Base-by-base conservation (phyloP, 148 eudicot genomes). In the Rhododendron henanense region DNA sequence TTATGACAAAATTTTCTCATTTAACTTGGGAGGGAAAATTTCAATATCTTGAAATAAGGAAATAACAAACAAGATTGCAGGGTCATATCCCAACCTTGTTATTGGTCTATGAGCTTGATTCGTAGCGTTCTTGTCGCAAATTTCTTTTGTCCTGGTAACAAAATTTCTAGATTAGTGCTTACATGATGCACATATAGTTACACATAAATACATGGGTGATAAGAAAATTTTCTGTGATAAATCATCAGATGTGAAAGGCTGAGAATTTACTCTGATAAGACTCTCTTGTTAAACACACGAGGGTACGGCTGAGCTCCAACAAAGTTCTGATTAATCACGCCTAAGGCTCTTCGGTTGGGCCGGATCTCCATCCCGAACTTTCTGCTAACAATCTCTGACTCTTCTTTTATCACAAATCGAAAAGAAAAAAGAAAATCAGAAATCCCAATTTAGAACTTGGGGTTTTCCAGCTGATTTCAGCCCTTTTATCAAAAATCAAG, bases 301-400 rank as follows among this genome's bases (percentile, higher is more conserved):
- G 91, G 90, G 65, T 88, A 88, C 28, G 86, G 81, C 39, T 89
- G 90, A 88, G 90, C 89, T 85, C 90, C 94, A 31, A 57, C 90
- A 65, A 90, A 55, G 53, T 93, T 95, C 86, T 93, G 94, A 69
- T 91, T 90, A 81, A 94, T 93, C 85, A 88, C 88, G 82, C 94
- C 48, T 81, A 95, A 87, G 45, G 93, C 94, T 90, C 95, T 93
- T 86, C 98, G 84, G 13, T 90, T 89, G 51, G 91, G 82, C 77
- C 90, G 91, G 10, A 84, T 88, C 85, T 92, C 96, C 15, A 87
- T 88, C 57, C 95, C 95, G 69, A 91, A 85, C 86, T 92, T 91
- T 87, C 92, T 86, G 61, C 47, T 75, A 73, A 71, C 93, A 84
- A 88, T 87, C 81, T 87, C 92, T 45, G 84, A 63, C 65, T 78